Conservation (phyloP, 768 basidiomycete genomes). For the Boletus tylopilopsis region DNA sequence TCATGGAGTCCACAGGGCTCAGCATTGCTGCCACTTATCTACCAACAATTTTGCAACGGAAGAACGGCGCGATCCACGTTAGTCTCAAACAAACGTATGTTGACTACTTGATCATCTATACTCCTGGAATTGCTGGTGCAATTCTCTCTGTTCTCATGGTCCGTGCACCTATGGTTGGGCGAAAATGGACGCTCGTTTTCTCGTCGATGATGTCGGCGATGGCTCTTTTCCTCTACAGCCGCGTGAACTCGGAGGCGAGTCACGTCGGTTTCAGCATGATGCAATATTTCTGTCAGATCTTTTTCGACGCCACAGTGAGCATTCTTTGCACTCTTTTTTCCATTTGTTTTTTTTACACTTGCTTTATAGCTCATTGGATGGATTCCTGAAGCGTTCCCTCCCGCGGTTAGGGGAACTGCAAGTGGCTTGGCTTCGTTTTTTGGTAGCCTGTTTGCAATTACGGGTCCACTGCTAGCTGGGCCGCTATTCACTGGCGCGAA, state of each 20-base stretch:
- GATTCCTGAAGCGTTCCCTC: slow-evolving; percentile 16
- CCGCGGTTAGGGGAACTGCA: slow-evolving; percentile 13
- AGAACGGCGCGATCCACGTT: slow-evolving; percentile 8
- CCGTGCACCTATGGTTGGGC: slow-evolving; percentile 10
- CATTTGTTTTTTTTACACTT: not conserved
- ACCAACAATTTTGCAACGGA: slow-evolving; percentile 12
- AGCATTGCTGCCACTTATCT: slow-evolving; percentile 1
- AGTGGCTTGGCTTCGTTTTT: slow-evolving; percentile 5
- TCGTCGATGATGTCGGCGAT: slow-evolving; percentile 7
- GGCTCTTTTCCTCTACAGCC: slow-evolving; percentile 7
- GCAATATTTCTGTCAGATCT: slow-evolving; percentile 6
- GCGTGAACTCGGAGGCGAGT: slow-evolving; percentile 11
- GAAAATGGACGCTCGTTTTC: slow-evolving; percentile 16
- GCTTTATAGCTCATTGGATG: slow-evolving; percentile 12
- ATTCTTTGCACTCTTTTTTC: not conserved
- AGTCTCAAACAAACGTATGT: slow-evolving; percentile 5
- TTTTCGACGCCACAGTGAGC: slow-evolving; percentile 11
- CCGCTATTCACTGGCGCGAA: slow-evolving; percentile 1
- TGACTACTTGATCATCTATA: slow-evolving; percentile 9
- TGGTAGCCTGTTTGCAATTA: slow-evolving; percentile 3
- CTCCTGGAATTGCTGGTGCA: slow-evolving; percentile 5
- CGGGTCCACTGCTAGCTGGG: not conserved
- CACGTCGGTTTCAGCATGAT: slow-evolving; percentile 9
- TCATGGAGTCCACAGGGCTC: not conserved
- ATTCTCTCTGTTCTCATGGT: slow-evolving; percentile 8